These are phyloP conservation scores for Darksidea phi DNA, from an alignment of 495 filamentous ascomycete species.

Conservation along the genomic window DNA sequence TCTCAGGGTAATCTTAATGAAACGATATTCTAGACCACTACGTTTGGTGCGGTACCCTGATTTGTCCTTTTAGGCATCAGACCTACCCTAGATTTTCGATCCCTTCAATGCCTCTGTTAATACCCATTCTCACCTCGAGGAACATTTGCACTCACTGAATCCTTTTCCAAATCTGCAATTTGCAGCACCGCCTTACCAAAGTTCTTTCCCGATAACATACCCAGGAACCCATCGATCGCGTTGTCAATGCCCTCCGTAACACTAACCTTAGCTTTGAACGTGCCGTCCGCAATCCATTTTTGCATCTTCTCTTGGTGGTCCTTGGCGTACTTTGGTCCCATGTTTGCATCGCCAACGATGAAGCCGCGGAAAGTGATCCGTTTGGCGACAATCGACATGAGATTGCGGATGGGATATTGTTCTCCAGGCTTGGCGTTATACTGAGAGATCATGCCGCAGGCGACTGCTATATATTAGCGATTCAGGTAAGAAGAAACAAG, in stretches of 20 bases:
- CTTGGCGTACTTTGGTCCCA: conserved; percentile 67
- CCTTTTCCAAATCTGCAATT: conserved; percentile 50
- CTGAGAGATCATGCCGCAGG: conserved; percentile 70
- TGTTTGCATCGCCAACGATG: conserved; percentile 64
- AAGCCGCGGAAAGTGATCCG: conserved; percentile 71
- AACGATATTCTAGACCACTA: no score
- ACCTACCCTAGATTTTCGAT: conserved; percentile 7
- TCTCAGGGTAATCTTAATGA: no score
- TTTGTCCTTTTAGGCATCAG: no score
- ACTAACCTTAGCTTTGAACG: conserved; percentile 68
- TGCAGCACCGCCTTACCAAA: conserved; percentile 87
- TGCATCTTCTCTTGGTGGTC: conserved; percentile 80
- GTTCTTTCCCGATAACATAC: conserved; percentile 85
- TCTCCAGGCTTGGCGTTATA: conserved; percentile 65
- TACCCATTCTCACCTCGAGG: neutral
- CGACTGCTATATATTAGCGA: conserved; percentile 42
- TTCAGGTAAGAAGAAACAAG: conserved; percentile 38
- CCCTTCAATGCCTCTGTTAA: neutral
- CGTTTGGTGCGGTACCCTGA: no score
- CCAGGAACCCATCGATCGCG: conserved; percentile 74
- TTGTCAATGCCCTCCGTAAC: conserved; percentile 82
- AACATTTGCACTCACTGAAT: neutral
- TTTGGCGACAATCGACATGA: conserved; percentile 57
- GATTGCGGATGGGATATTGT: conserved; percentile 67
- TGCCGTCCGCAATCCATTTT: conserved; percentile 82